Conservation (phyloP, 331 rosid genomes). For the Acacia concinna region DNA sequence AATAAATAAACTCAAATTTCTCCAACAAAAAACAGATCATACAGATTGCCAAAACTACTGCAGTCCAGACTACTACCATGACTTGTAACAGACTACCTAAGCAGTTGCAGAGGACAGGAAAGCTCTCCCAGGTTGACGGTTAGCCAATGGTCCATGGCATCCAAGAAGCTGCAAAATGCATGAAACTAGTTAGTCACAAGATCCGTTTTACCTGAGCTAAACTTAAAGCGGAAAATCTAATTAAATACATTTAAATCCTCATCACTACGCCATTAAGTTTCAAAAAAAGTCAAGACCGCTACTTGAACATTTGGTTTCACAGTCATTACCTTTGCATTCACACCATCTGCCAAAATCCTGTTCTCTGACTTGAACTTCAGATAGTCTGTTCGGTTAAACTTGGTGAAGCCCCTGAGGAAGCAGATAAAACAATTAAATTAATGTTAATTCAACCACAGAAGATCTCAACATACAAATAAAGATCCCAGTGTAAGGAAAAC, state of each 20-base stretch:
- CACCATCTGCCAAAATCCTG: conserved; percentile 58
- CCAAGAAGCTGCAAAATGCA: not conserved
- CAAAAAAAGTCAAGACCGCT: not conserved
- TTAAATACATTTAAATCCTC: no score
- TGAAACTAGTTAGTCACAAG: not conserved
- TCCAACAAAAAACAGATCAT: not conserved
- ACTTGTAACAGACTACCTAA: not conserved
- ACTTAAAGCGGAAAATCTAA: no score
- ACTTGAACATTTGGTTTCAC: not conserved
- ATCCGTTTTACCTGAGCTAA: no score
- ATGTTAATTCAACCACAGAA: not conserved
- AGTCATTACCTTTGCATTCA: conserved; percentile 65
- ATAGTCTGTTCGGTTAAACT: conserved; percentile 58
- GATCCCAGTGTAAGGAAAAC: not conserved
- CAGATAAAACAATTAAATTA: conserved; percentile 3
- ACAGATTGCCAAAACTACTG: conserved; percentile 21
- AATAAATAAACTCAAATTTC: conserved; percentile 23
- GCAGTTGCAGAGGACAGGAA: not conserved
- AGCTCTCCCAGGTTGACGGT: not conserved
- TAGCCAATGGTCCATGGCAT: not conserved
- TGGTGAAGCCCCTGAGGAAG: conserved; percentile 66
- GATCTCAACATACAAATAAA: not conserved
- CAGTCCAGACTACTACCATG: not conserved
- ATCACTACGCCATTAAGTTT: not conserved
- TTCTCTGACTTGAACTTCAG: conserved; percentile 51